phyloP scores from a whole-genome alignment of 768 basidiomycete genomes.

The Stropharia rugosoannulata region DNA sequence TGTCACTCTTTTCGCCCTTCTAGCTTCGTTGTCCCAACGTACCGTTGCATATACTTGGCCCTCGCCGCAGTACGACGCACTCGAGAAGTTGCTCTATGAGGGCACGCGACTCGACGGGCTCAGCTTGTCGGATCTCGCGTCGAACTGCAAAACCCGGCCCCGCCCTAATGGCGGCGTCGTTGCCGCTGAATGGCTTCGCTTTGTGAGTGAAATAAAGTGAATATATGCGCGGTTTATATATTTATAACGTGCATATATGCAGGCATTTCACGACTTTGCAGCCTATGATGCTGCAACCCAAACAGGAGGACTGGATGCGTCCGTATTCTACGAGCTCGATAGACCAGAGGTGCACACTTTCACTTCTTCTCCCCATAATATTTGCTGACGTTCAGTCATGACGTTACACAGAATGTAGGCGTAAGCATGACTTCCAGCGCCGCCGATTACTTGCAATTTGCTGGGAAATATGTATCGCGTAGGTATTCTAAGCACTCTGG shows the following conservation, averaged over 20 bases:
- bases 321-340: conserved; percentile 27
- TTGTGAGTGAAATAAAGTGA: background rate
- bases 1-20: background rate
- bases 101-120: background rate
- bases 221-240: background rate
- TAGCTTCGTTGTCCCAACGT: background rate
- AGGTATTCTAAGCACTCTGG: too few species aligned
- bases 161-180: background rate
- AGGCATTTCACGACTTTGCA: conserved; percentile 22
- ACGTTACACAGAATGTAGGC: background rate
- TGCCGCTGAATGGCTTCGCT: conserved; percentile 2
- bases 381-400: background rate
- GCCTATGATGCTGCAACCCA: conserved; percentile 23
- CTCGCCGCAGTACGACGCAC: conserved; percentile 14
- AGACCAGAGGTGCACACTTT: conserved; percentile 18
- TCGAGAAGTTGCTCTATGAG: conserved; percentile 12
- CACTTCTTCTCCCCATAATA: background rate
- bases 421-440: background rate
- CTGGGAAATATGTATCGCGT: background rate
- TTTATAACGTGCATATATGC: background rate
- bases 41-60: conserved; percentile 10
- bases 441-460: background rate
- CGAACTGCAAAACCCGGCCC: background rate
- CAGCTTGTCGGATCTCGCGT: conserved; percentile 2
- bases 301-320: conserved; percentile 29